Evolutionary conservation across 2,329 filamentous ascomycete genomes (phyloP).

Genomic region (Colletotrichum magnum): DNA sequence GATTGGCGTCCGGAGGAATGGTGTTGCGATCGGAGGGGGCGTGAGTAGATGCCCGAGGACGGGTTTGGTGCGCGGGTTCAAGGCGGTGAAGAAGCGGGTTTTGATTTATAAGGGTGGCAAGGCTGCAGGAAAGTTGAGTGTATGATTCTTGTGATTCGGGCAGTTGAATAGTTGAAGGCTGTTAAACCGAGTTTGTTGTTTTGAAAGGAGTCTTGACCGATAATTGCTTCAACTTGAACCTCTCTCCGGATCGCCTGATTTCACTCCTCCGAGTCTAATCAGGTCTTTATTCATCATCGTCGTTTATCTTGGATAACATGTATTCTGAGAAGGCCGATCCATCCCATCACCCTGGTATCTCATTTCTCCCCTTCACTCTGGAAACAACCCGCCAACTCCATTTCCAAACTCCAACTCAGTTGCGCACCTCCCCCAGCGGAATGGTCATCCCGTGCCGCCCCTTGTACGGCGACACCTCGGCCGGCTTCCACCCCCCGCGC

Average conservation of each 20-base stretch:
- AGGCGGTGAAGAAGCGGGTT: not conserved
- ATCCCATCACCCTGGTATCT: not conserved
- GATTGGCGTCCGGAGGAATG: slow-evolving; percentile 51
- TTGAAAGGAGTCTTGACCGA: no score
- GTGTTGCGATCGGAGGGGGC: slow-evolving; percentile 61
- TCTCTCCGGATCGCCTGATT: no score
- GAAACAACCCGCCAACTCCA: not conserved
- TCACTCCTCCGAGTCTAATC: no score
- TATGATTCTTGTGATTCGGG: not conserved
- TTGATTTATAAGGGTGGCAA: not conserved
- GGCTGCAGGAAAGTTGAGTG: not conserved
- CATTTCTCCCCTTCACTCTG: not conserved
- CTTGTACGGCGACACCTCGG: slow-evolving; percentile 71
- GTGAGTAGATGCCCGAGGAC: slow-evolving; percentile 54
- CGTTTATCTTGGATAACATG: no score
- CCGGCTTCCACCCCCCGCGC: slow-evolving; percentile 72
- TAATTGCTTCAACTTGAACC: no score
- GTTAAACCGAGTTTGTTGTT: no score
- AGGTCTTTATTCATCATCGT: no score
- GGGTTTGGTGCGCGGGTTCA: slow-evolving; percentile 56
- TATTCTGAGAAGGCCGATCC: no score
- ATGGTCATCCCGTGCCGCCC: slow-evolving; percentile 75
- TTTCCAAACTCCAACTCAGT: not conserved
- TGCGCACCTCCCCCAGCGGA: slow-evolving; percentile 33
- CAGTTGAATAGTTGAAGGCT: no score